Evolutionary conservation across 352 stramenopile genomes (phyloP).

Genomic region (Pythium myriotylum): DNA sequence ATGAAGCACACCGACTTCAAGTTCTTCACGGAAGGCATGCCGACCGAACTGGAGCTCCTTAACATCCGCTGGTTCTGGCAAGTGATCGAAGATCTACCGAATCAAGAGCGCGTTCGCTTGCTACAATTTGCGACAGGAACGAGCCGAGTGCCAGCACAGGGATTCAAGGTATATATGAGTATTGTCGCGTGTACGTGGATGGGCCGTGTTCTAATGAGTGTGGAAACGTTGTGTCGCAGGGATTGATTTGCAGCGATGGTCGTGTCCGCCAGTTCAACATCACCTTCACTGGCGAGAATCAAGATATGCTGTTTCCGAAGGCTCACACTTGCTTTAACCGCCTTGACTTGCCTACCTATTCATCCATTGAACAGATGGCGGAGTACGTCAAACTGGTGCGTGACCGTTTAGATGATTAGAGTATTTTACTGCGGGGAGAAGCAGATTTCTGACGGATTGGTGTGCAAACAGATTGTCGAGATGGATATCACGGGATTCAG

Average conservation of each 20-base stretch:
- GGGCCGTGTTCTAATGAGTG: no score
- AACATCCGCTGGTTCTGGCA: slow-evolving; percentile 98
- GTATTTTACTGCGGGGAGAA: no score
- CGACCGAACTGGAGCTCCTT: slow-evolving; percentile 79
- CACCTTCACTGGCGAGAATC: slow-evolving; percentile 63
- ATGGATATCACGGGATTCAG: slow-evolving; percentile 97
- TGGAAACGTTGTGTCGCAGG: no score
- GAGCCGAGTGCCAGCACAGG: slow-evolving; percentile 76
- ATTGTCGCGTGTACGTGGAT: no score
- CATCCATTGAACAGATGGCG: slow-evolving; percentile 62
- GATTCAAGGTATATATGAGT: slow-evolving; percentile 88
- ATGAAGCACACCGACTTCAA: slow-evolving; percentile 83
- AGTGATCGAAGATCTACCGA: slow-evolving; percentile 76
- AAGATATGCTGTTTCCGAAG: slow-evolving; percentile 73
- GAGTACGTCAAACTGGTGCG: slow-evolving; percentile 71
- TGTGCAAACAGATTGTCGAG: slow-evolving; percentile 85
- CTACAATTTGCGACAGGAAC: slow-evolving; percentile 86
- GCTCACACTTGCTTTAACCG: slow-evolving; percentile 88
- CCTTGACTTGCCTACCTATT: slow-evolving; percentile 76
- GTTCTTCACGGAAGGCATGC: slow-evolving; percentile 68
- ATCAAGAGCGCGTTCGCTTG: slow-evolving; percentile 75
- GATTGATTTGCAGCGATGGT: slow-evolving; percentile 81
- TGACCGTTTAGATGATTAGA: no score
- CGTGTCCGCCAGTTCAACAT: slow-evolving; percentile 79
- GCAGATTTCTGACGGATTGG: no score